Percentiles rank a stretch among this genome's conserved stretches.
phyloP scores from a whole-genome alignment of 306 rosid genomes.

The Casuarina glauca region DNA sequence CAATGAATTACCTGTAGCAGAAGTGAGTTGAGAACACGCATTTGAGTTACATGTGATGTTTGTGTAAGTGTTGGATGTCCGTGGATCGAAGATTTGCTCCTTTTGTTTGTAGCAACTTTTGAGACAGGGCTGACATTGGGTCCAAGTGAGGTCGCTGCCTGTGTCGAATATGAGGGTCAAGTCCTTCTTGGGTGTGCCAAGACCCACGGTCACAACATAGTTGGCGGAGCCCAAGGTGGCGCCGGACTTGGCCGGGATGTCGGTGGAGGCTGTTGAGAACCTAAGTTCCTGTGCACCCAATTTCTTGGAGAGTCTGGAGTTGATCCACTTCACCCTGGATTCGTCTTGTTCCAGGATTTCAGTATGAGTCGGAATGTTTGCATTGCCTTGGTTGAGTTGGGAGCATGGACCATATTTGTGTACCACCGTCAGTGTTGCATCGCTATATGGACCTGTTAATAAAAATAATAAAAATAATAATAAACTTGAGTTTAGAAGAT shows the following conservation, averaged over 20 bases:
- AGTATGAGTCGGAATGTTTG: background rate
- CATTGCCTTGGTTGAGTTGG: background rate
- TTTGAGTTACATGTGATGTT: slow-evolving; percentile 54
- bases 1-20: slow-evolving; percentile 52
- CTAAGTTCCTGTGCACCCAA: background rate
- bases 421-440: slow-evolving; percentile 17
- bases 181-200: slow-evolving; percentile 60
- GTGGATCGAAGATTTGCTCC: slow-evolving; percentile 52
- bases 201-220: slow-evolving; percentile 57
- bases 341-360: slow-evolving; percentile 27
- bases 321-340: slow-evolving; percentile 18
- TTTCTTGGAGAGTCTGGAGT: background rate
- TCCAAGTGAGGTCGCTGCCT: slow-evolving; percentile 76
- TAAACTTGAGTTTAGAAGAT: too few relatives aligned
- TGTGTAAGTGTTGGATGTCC: slow-evolving; percentile 38
- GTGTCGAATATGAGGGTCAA: slow-evolving; percentile 67
- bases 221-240: slow-evolving; percentile 45
- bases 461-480: too few relatives aligned
- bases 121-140: slow-evolving; percentile 71
- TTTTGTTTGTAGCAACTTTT: slow-evolving; percentile 51
- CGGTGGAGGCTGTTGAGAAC: background rate
- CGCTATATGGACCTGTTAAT: background rate
- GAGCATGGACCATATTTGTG: slow-evolving; percentile 45
- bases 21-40: slow-evolving; percentile 40
- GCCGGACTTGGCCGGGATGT: slow-evolving; percentile 59